Evolutionary conservation across 306 rosid species (phyloP).

Genomic region (Nissolia schottii): DNA sequence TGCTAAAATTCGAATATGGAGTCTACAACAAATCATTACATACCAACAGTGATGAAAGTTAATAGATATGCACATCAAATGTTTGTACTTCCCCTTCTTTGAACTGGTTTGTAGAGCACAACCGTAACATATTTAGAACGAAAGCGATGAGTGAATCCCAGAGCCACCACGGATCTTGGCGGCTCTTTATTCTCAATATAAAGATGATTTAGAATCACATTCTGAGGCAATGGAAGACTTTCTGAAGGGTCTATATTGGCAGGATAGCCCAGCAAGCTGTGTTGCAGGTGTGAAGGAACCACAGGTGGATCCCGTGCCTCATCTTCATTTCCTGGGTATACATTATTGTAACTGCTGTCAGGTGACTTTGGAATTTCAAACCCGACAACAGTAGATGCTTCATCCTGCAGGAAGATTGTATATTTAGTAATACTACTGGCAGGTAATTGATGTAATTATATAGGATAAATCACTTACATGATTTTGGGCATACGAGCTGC

Average conservation of each 20-base stretch:
- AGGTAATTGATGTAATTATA: constrained; percentile 21
- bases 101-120: constrained; percentile 93
- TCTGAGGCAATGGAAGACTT: constrained; percentile 64
- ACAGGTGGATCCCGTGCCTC: constrained; percentile 86
- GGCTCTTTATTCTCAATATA: constrained; percentile 78
- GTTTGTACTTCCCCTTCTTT: constrained; percentile 53
- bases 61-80: constrained; percentile 26
- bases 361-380: constrained; percentile 88
- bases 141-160: constrained; percentile 92
- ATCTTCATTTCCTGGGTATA: constrained; percentile 68
- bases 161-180: constrained; percentile 76
- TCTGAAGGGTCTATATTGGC: constrained; percentile 42
- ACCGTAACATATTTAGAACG: constrained; percentile 83
- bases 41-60: not conserved
- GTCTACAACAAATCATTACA: constrained; percentile 36
- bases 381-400: constrained; percentile 68
- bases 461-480: constrained; percentile 46
- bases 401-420: constrained; percentile 57
- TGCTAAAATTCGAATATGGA: constrained; percentile 23
- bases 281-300: constrained; percentile 79
- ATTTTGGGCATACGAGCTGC: constrained; percentile 49
- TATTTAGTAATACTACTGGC: constrained; percentile 9
- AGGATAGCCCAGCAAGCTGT: constrained; percentile 54
- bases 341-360: constrained; percentile 72
- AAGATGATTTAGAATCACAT: constrained; percentile 81